These are phyloP conservation scores for Iris macrosiphon DNA, from an alignment of 106 monocot genomes.

Conservation along the genomic window DNA sequence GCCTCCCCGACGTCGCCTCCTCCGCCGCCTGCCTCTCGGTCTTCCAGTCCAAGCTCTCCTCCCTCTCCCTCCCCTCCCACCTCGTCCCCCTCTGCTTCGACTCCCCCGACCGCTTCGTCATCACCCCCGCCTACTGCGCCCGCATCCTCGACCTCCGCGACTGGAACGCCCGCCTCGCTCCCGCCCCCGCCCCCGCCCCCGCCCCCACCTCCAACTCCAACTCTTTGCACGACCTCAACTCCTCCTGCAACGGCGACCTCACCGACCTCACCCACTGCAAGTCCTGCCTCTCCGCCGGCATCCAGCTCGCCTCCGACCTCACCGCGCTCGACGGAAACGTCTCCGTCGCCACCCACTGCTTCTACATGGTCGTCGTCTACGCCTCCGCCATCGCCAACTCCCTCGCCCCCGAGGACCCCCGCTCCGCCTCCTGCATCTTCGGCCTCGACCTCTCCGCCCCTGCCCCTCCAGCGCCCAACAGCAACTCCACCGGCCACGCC, in stretches of 20 bases:
- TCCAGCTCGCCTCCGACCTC: constrained; percentile 28
- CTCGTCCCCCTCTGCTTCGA: constrained; percentile 45
- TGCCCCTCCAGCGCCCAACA: not conserved
- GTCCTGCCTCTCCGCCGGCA: constrained; percentile 47
- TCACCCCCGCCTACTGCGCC: constrained; percentile 49
- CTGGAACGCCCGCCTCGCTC: constrained; percentile 36
- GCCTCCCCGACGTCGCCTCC: constrained; percentile 36
- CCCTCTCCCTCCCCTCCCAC: constrained; percentile 39
- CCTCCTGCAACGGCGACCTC: constrained; percentile 36
- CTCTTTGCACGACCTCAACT: constrained; percentile 20
- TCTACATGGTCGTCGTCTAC: constrained; percentile 48
- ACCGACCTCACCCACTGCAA: constrained; percentile 27
- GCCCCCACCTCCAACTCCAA: constrained; percentile 21
- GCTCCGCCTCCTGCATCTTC: constrained; percentile 34
- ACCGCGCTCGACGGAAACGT: constrained; percentile 49
- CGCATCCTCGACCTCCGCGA: constrained; percentile 35
- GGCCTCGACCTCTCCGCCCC: constrained; percentile 27
- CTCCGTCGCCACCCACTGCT: constrained; percentile 60
- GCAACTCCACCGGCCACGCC: not conserved
- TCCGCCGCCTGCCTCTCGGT: constrained; percentile 45
- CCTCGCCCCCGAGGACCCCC: constrained; percentile 34
- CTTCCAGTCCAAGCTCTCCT: constrained; percentile 37
- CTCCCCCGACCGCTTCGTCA: constrained; percentile 32
- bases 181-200: constrained; percentile 10
- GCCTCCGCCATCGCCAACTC: constrained; percentile 48